Conservation (phyloP, 306 rosid species). For the Glycine tomentella region DNA sequence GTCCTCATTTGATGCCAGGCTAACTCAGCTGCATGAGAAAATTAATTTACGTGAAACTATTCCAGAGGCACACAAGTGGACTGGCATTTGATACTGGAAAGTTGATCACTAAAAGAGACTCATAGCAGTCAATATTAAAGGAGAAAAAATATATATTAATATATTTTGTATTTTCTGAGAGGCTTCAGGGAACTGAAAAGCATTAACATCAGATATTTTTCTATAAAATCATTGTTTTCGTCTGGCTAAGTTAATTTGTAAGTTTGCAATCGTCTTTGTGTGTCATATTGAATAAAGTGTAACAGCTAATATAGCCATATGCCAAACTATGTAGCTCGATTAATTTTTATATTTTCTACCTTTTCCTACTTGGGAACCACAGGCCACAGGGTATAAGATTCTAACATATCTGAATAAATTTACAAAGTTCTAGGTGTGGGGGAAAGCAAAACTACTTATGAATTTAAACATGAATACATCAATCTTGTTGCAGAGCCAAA, state of each 20-base stretch:
- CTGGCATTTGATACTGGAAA: neutral
- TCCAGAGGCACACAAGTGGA: neutral
- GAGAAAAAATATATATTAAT: neutral
- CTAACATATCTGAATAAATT: neutral
- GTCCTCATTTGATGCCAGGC: neutral
- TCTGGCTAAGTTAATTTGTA: too few relatives aligned
- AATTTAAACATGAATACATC: neutral
- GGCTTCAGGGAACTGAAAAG: neutral
- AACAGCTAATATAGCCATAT: neutral
- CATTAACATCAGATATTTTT: neutral
- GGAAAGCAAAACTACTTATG: neutral
- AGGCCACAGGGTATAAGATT: too few relatives aligned
- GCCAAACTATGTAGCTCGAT: neutral
- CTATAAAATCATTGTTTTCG: too few relatives aligned
- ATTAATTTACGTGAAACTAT: neutral
- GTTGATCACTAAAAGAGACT: neutral
- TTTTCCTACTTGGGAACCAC: too few relatives aligned
- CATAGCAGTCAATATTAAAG: constrained; percentile 1
- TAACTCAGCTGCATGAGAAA: neutral
- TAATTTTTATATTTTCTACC: too few relatives aligned
- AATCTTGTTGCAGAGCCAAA: neutral
- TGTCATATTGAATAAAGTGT: neutral
- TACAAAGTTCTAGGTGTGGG: too few relatives aligned
- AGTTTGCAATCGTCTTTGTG: neutral
- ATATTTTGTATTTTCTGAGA: neutral